Evolutionary conservation across 2,329 filamentous ascomycete genomes (phyloP).

Genomic region (Penicillium crustosum): DNA sequence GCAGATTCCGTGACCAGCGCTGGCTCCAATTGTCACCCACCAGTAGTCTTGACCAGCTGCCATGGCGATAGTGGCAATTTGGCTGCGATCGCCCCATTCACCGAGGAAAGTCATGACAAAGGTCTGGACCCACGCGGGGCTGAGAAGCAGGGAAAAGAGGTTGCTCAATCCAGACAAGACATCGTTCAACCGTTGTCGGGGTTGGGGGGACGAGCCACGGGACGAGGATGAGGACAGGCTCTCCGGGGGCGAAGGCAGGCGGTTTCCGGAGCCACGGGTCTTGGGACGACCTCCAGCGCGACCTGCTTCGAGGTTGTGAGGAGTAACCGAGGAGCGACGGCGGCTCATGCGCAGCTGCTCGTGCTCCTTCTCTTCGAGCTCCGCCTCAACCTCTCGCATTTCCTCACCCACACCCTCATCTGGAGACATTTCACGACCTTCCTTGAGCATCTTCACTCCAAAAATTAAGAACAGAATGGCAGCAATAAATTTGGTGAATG

Average conservation of each 20-base stretch:
- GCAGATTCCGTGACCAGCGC: conserved; percentile 83
- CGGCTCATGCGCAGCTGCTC: conserved; percentile 65
- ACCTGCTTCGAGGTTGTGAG: conserved; percentile 78
- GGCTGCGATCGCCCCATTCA: conserved; percentile 96
- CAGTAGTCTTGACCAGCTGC: conserved; percentile 97
- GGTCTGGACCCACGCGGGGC: conserved; percentile 96
- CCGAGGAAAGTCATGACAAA: conserved; percentile 99
- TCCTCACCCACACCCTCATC: conserved; percentile 93
- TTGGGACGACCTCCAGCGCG: conserved; percentile 62
- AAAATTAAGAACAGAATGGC: conserved; percentile 86
- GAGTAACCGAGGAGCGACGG: conserved; percentile 67
- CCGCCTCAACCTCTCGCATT: conserved; percentile 95
- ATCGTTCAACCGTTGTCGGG: conserved; percentile 47
- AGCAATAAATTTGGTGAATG: conserved; percentile 85
- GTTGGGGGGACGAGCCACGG: conserved; percentile 56
- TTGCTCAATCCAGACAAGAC: conserved; percentile 72
- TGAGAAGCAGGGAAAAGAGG: conserved; percentile 80
- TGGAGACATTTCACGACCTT: conserved; percentile 84
- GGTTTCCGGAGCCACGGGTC: conserved; percentile 66
- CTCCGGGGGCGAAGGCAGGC: conserved; percentile 75
- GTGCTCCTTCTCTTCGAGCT: conserved; percentile 90
- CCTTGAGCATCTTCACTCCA: conserved; percentile 76
- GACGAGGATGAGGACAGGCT: conserved; percentile 76
- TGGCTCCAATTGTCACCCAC: conserved; percentile 92
- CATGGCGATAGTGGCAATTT: conserved; percentile 99